These are phyloP conservation scores for Malus sieversii DNA, from an alignment of 306 rosid genomes.

Conservation along the genomic window DNA sequence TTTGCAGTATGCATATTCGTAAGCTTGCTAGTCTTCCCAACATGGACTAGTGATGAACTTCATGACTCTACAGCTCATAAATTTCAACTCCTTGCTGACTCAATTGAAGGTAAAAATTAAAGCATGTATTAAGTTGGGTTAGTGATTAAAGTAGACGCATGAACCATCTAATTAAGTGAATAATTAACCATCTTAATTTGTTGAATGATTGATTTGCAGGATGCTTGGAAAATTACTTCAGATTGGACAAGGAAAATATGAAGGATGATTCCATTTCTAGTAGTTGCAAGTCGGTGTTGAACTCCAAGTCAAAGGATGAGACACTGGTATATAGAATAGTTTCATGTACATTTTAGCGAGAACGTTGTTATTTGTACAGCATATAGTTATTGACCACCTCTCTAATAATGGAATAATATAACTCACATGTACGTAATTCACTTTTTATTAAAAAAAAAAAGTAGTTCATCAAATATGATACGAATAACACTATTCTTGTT, in stretches of 20 bases:
- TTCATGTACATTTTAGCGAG: background rate
- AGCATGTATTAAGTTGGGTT: background rate
- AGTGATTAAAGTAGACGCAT: background rate
- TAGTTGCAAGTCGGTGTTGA: conserved; percentile 52
- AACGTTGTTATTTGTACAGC: background rate
- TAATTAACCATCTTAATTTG: background rate
- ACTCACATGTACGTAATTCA: no score
- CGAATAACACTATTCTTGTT: no score
- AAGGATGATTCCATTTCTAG: conserved; percentile 24
- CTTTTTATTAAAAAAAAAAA: no score
- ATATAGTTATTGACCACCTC: no score
- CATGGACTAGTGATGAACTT: conserved; percentile 87
- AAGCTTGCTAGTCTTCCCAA: conserved; percentile 56
- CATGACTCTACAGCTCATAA: conserved; percentile 48
- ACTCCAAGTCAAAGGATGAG: conserved; percentile 74
- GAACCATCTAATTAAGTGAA: background rate
- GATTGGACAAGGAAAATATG: conserved; percentile 11
- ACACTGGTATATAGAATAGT: conserved; percentile 36
- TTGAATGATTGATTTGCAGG: conserved; percentile 19
- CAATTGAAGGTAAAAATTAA: conserved; percentile 46
- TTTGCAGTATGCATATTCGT: conserved; percentile 50
- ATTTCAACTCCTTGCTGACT: conserved; percentile 45
- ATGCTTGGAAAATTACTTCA: conserved; percentile 52
- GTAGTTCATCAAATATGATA: no score
- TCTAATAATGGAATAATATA: no score